These are phyloP conservation scores for Pilaira anomala DNA, from an alignment of 192 early-diverging fungal genomes.

Conservation along the genomic window DNA sequence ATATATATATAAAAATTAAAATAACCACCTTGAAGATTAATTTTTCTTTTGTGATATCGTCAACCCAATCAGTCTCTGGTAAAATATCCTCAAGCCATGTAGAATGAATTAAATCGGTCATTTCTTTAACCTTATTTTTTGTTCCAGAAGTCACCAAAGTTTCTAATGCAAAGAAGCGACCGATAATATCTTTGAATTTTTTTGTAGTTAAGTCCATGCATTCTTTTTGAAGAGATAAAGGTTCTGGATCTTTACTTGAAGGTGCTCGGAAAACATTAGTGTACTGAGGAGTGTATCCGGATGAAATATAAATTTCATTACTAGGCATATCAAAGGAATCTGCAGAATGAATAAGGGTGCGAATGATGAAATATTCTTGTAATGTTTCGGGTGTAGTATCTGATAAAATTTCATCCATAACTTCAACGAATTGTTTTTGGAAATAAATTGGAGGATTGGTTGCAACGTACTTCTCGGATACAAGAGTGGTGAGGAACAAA, in stretches of 20 bases:
- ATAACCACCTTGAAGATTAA: constrained; percentile 39
- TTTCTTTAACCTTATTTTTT: constrained; percentile 35
- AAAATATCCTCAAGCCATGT: constrained; percentile 33
- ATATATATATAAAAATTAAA: no score
- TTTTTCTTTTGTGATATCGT: constrained; percentile 30
- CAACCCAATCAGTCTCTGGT: constrained; percentile 41
- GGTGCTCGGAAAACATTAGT: no score
- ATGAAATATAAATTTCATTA: no score
- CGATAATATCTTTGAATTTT: constrained; percentile 16
- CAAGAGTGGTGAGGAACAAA: no score
- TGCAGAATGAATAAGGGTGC: neutral
- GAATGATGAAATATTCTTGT: constrained; percentile 40
- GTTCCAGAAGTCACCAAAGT: constrained; percentile 41
- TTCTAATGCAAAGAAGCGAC: constrained; percentile 41
- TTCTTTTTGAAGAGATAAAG: constrained; percentile 39
- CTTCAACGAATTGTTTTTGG: no score
- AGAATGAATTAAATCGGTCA: constrained; percentile 36
- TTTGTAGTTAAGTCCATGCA: constrained; percentile 11
- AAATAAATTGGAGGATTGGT: no score
- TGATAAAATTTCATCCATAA: no score
- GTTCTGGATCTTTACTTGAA: no score
- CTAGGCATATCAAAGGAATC: neutral
- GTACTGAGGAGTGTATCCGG: no score
- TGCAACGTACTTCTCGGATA: no score
- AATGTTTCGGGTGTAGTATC: no score